phyloP scores from a whole-genome alignment of 768 basidiomycete genomes.

The Rhizopogon vesiculosus region DNA sequence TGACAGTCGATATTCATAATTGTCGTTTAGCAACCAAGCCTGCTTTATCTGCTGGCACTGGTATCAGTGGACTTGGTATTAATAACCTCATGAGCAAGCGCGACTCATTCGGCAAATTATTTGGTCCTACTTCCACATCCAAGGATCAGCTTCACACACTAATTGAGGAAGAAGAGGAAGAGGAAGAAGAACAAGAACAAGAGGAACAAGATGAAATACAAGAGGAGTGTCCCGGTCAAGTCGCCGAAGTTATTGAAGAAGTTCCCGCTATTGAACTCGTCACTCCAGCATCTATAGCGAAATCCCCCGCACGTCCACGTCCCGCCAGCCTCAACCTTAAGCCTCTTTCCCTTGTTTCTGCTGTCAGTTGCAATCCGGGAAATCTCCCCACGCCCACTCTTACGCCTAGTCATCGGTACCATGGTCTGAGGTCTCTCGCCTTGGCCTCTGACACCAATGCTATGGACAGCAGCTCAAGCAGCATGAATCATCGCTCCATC shows the following conservation, averaged over 20 bases:
- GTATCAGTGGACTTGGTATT: slow-evolving; percentile 36
- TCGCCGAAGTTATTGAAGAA: slow-evolving; percentile 12
- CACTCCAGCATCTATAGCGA: slow-evolving; percentile 29
- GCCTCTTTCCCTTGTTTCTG: slow-evolving; percentile 63
- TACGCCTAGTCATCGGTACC: slow-evolving; percentile 42
- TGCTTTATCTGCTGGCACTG: slow-evolving; percentile 48
- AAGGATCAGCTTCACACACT: slow-evolving; percentile 79
- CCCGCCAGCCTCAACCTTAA: slow-evolving; percentile 66
- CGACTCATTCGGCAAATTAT: slow-evolving; percentile 75
- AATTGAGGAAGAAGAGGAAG: slow-evolving; percentile 85
- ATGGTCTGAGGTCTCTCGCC: slow-evolving; percentile 49
- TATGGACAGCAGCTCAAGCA: not conserved
- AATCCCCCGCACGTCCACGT: slow-evolving; percentile 46
- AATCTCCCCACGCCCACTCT: slow-evolving; percentile 51
- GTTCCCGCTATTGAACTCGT: slow-evolving; percentile 22
- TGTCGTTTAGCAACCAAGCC: slow-evolving; percentile 49
- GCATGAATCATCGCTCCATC: slow-evolving; percentile 4
- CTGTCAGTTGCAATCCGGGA: slow-evolving; percentile 29
- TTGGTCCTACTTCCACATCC: slow-evolving; percentile 51
- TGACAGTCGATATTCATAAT: not conserved
- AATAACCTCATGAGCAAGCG: slow-evolving; percentile 56
- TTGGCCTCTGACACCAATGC: slow-evolving; percentile 27
- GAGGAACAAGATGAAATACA: not conserved
- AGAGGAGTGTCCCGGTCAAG: slow-evolving; percentile 11
- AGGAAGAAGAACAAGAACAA: slow-evolving; percentile 47